phyloP scores from a whole-genome alignment of 805 yeast species.

The Wilhelminamyces savonicus region DNA sequence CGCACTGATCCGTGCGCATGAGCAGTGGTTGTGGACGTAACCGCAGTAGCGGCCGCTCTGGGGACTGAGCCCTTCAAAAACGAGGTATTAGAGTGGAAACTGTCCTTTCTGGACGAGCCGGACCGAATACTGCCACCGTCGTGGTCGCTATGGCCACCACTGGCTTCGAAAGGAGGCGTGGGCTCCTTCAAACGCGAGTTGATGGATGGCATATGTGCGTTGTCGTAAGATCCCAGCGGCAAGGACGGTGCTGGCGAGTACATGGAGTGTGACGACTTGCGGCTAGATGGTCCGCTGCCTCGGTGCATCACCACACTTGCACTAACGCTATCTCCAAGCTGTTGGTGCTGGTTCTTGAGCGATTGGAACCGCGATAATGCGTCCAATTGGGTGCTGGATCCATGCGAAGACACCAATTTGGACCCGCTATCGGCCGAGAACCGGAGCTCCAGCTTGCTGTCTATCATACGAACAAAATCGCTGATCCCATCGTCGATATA shows the following conservation, averaged over 20 bases:
- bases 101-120: neutral
- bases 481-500: constrained; percentile 54
- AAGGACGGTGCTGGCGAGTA: constrained; percentile 19
- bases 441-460: constrained; percentile 51
- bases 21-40: constrained; percentile 16
- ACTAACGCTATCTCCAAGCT: constrained; percentile 48
- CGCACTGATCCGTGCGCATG: no score
- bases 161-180: constrained; percentile 4
- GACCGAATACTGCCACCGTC: neutral
- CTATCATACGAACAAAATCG: constrained; percentile 68
- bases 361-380: constrained; percentile 47
- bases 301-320: constrained; percentile 39
- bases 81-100: constrained; percentile 7
- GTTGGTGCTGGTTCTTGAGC: constrained; percentile 47
- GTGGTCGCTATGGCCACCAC: neutral
- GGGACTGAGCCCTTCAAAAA: constrained; percentile 11
- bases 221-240: constrained; percentile 20
- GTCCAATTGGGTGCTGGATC: constrained; percentile 27
- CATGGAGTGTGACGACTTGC: constrained; percentile 26
- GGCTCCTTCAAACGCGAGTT: constrained; percentile 23
- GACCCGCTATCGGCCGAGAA: constrained; percentile 14
- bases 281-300: constrained; percentile 17
- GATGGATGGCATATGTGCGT: constrained; percentile 25
- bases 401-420: constrained; percentile 9
- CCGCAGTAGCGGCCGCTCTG: constrained; percentile 15